A percentile compares a stretch with the other conserved stretches of the same genome.
Conservation (phyloP, 495 filamentous ascomycete genomes). For the Parmelia sp. region DNA sequence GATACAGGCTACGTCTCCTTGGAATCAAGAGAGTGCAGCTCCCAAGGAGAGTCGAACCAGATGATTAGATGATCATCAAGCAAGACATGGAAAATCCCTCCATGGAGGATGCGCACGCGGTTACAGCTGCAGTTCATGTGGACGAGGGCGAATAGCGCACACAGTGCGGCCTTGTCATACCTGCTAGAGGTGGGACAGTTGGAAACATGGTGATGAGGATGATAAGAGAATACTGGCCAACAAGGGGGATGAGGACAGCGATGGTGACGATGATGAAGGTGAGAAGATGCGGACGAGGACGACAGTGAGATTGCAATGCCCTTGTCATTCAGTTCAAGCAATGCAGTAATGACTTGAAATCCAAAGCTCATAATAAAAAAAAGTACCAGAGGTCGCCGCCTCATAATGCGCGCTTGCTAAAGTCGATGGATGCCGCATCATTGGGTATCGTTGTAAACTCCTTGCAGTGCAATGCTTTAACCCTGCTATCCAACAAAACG, state of each 20-base stretch:
- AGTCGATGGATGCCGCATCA: neutral
- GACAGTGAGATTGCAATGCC: too few species aligned
- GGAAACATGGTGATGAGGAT: too few species aligned
- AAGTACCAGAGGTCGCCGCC: neutral
- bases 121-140: neutral
- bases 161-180: too few species aligned
- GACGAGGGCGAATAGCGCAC: neutral
- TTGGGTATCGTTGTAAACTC: conserved; percentile 6
- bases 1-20: neutral
- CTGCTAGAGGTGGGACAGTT: too few species aligned
- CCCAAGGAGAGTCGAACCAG: neutral
- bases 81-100: neutral
- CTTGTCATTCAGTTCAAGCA: too few species aligned
- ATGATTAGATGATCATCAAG: neutral
- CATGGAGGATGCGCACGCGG: neutral
- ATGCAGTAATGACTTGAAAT: neutral
- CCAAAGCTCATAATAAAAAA: neutral
- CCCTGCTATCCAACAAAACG: neutral
- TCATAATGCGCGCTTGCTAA: neutral
- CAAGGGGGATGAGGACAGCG: too few species aligned
- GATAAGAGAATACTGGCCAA: too few species aligned
- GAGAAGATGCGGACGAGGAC: too few species aligned
- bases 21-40: neutral
- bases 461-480: conserved; percentile 1
- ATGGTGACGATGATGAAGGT: too few species aligned